Evolutionary conservation across 2,329 filamentous ascomycete species (phyloP).

Genomic region (Arthrobotrys entomopaga): DNA sequence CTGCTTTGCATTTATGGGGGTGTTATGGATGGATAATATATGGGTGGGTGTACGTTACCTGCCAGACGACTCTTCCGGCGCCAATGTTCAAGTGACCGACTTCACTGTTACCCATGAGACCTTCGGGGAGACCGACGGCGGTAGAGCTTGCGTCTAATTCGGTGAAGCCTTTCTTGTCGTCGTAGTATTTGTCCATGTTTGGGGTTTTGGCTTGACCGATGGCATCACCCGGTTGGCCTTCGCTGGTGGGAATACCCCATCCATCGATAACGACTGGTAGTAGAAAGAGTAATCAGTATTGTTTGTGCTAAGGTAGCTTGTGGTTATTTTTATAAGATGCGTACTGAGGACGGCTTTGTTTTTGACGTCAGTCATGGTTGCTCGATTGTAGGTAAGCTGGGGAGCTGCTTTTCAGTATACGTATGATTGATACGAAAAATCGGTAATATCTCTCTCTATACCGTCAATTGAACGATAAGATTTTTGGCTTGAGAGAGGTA

Average conservation of each 20-base stretch:
- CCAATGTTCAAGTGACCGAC: conserved; percentile 99
- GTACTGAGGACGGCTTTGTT: conserved; percentile 75
- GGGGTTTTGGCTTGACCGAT: conserved; percentile 94
- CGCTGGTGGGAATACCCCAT: conserved; percentile 84
- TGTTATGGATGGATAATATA: too few species aligned
- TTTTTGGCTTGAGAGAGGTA: neutral
- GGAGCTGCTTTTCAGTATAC: conserved; percentile 3
- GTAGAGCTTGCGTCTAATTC: conserved; percentile 95
- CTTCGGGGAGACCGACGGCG: conserved; percentile 93
- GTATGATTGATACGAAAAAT: neutral
- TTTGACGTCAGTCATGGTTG: conserved; percentile 72
- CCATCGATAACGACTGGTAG: conserved; percentile 95
- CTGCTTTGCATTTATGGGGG: too few species aligned
- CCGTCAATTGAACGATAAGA: neutral
- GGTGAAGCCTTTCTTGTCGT: conserved; percentile 83
- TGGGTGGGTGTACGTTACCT: conserved; percentile 65
- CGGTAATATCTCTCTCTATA: neutral
- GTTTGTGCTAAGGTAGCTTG: neutral
- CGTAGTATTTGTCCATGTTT: conserved; percentile 90
- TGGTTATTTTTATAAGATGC: conserved; percentile 60
- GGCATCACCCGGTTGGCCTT: conserved; percentile 87
- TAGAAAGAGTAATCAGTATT: conserved; percentile 5
- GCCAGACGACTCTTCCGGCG: conserved; percentile 96
- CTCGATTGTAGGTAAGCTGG: conserved; percentile 1
- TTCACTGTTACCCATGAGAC: conserved; percentile 98